A percentile compares a stretch with the other conserved stretches of the same genome.
phyloP scores from a whole-genome alignment of 2,329 filamentous ascomycete genomes.

The Nothophaeocryptopus gaeumannii region DNA sequence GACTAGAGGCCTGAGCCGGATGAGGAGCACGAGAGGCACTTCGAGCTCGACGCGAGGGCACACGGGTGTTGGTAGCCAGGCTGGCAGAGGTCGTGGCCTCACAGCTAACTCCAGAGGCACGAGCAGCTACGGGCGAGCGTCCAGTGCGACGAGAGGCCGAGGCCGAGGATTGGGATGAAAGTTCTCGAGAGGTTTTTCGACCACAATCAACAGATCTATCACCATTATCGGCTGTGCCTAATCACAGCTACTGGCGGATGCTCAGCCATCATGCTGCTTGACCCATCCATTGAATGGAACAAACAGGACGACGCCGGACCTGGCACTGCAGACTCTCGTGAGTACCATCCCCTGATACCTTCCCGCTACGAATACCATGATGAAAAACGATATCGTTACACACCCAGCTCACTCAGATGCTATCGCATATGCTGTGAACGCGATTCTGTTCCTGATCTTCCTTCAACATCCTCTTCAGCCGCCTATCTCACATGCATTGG shows the following conservation, averaged over 20 bases:
- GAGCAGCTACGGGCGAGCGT: conserved; percentile 43
- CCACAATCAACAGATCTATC: neutral
- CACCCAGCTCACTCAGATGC: conserved; percentile 16
- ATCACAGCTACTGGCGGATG: no score
- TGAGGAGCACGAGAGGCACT: conserved; percentile 31
- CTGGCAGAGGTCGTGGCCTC: conserved; percentile 54
- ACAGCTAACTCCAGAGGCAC: conserved; percentile 41
- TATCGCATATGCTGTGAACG: conserved; percentile 12
- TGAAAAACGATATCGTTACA: conserved; percentile 9
- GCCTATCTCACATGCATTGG: no score
- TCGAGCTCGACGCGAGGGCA: conserved; percentile 37
- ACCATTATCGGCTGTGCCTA: neutral
- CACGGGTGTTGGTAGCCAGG: conserved; percentile 44
- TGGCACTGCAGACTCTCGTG: no score
- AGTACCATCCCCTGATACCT: no score
- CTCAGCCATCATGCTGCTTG: no score
- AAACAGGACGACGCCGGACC: no score
- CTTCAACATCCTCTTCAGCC: no score
- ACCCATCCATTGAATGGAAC: no score
- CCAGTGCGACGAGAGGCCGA: conserved; percentile 34
- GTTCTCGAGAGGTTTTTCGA: neutral
- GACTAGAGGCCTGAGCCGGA: conserved; percentile 35
- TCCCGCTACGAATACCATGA: neutral
- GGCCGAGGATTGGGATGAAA: conserved; percentile 32
- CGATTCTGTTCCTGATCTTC: neutral